Evolutionary conservation across 139 green algal species (phyloP), one percentile per base, ranked within the genome.

Genomic region (Chlamydomonas applanata): DNA sequence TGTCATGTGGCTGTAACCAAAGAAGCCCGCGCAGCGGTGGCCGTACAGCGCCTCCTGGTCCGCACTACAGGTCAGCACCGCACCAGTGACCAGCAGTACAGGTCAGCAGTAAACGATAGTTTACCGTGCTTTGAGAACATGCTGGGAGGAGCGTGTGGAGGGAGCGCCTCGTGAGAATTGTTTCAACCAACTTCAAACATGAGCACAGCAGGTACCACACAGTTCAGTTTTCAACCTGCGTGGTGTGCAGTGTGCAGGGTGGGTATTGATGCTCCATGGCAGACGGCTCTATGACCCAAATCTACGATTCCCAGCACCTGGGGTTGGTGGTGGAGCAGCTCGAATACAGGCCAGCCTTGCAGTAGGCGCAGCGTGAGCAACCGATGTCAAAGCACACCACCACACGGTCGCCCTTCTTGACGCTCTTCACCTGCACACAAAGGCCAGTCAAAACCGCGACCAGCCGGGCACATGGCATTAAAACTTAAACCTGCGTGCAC

Each of bases 361-460:
- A 95, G 82, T 81, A 90, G 36, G 71, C 80, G 81, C 90, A 95
- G 29, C 32, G 1, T 24, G 89, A 86, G 69, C 90, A 94, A 9
- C 67, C 88, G 20, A 95, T 85, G 82, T 94, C 89, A 74, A 95
- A 95, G 11, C 53, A 80, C 2, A 81, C 76, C 30, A 93, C 85
- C 61, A 94, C 90, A 0, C 86, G 64, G 76, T 95, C 89, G 22
- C 90, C 90, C 63, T 54, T 20, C 49, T 62, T 24, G 27, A 33
- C 5, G 60, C 40, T 35, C 60, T 68, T 68, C 19, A 79, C 74
- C 54, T 62, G 54, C n/a, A 62, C 9, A 14, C 40, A n/a, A n/a
- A n/a, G n/a, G n/a, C n/a, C n/a, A n/a, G n/a, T n/a, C n/a, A n/a
- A n/a, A n/a, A n/a, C n/a, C n/a, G n/a, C n/a, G n/a, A n/a, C n/a